These are phyloP conservation scores for Rhododendron mucronatum DNA, from an alignment of 148 eudicot genomes.

Conservation along the genomic window DNA sequence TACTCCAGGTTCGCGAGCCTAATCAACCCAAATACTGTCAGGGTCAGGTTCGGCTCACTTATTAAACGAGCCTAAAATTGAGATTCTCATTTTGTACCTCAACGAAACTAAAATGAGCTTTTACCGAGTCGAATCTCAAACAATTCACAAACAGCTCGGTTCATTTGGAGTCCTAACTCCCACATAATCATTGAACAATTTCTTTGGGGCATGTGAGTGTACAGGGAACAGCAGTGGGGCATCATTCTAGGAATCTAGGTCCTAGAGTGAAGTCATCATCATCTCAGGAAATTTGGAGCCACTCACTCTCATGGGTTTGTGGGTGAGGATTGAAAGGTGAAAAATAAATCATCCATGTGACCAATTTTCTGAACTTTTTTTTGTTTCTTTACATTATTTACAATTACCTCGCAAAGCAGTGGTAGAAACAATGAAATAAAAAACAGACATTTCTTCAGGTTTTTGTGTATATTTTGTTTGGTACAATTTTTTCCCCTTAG, in stretches of 20 bases:
- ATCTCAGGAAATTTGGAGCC: not conserved
- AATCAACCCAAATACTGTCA: too few species aligned
- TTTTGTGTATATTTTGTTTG: too few species aligned
- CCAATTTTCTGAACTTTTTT: not conserved
- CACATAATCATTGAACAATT: too few species aligned
- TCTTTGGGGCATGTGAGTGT: conserved; percentile 2
- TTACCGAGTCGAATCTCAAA: too few species aligned
- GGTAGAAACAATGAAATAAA: not conserved
- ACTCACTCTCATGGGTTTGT: not conserved
- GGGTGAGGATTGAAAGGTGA: not conserved
- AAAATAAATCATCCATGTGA: not conserved
- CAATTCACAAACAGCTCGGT: too few species aligned
- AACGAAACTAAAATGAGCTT: too few species aligned
- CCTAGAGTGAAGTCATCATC: not conserved
- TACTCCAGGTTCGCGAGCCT: too few species aligned
- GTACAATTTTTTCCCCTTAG: too few species aligned
- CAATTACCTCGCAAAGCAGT: not conserved
- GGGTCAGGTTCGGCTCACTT: too few species aligned
- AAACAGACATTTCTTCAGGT: not conserved
- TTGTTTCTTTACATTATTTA: not conserved
- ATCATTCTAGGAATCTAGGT: not conserved
- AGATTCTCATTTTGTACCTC: too few species aligned
- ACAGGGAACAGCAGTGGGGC: not conserved
- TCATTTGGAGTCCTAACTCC: too few species aligned
- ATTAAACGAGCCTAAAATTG: too few species aligned